Evolutionary conservation across 176 grass and related monocot species (phyloP).

Genomic region (Carex cristatella): DNA sequence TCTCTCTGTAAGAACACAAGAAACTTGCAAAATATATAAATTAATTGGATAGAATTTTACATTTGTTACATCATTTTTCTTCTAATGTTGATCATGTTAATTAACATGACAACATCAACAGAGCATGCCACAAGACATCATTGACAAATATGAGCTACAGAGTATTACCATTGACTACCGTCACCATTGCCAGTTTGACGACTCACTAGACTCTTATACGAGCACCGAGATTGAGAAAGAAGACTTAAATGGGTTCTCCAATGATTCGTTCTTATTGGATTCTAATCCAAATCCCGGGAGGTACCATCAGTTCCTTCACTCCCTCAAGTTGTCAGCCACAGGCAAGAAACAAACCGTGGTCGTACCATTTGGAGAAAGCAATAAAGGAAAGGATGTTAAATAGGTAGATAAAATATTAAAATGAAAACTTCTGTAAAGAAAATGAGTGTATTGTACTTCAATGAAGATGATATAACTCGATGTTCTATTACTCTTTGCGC

Average conservation of each 20-base stretch:
- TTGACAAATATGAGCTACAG: conserved; percentile 74
- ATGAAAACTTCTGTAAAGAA: not conserved
- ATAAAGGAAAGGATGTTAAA: not conserved
- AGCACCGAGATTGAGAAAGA: conserved; percentile 47
- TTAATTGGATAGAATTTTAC: not conserved
- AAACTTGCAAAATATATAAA: not conserved
- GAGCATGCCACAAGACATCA: conserved; percentile 91
- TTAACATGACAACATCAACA: conserved; percentile 24
- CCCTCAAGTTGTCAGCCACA: conserved; percentile 46
- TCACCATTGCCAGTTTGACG: conserved; percentile 61
- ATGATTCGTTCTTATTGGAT: not conserved
- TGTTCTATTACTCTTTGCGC: not conserved
- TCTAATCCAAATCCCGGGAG: not conserved
- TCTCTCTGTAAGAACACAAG: not conserved
- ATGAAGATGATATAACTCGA: not conserved
- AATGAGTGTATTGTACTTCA: not conserved
- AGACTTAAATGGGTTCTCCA: conserved; percentile 29
- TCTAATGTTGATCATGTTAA: not conserved
- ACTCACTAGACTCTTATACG: conserved; percentile 65
- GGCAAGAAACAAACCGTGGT: conserved; percentile 70
- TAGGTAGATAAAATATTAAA: conserved; percentile 27
- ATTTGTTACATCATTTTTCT: not conserved
- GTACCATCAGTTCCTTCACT: conserved; percentile 54
- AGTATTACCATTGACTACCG: conserved; percentile 88
- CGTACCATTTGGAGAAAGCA: conserved; percentile 78